A percentile compares a stretch with the other conserved stretches of the same genome.
Evolutionary conservation across 768 basidiomycete species (phyloP).

Genomic region (Lentinus brumalis): DNA sequence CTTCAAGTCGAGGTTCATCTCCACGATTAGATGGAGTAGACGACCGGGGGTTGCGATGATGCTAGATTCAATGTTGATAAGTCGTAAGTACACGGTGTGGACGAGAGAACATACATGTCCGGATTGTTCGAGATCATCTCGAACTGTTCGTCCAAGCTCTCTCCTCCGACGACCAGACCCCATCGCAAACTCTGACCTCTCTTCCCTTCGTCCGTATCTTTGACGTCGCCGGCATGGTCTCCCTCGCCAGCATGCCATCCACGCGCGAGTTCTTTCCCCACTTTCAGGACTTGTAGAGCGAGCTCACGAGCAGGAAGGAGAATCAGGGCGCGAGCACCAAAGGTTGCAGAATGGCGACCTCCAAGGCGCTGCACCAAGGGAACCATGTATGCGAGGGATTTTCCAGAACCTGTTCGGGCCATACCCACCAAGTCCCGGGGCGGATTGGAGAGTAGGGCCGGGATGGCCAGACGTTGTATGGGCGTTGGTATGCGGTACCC

Average conservation of each 20-base stretch:
- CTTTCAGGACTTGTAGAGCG: constrained; percentile 89
- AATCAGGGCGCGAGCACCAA: constrained; percentile 86
- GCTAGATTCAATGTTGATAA: constrained; percentile 41
- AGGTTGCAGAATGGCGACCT: constrained; percentile 74
- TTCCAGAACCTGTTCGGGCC: constrained; percentile 98
- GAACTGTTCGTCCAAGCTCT: constrained; percentile 94
- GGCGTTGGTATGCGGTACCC: constrained; percentile 96
- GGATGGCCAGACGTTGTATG: constrained; percentile 90
- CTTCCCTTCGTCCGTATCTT: constrained; percentile 51
- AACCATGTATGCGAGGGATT: constrained; percentile 94
- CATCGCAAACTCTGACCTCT: constrained; percentile 74
- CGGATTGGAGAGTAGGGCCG: constrained; percentile 77
- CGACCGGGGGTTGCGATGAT: constrained; percentile 98
- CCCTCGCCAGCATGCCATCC: constrained; percentile 68
- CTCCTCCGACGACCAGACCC: constrained; percentile 95
- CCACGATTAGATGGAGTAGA: constrained; percentile 92
- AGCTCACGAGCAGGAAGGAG: constrained; percentile 92
- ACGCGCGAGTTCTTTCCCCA: constrained; percentile 91
- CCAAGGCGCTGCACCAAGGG: constrained; percentile 88
- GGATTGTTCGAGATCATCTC: constrained; percentile 93
- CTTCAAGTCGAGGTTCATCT: constrained; percentile 93
- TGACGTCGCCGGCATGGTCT: constrained; percentile 68
- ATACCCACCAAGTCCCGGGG: constrained; percentile 95
- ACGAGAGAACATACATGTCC: constrained; percentile 72
- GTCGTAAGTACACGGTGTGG: neutral